Evolutionary conservation across 148 eudicot genomes (phyloP), one percentile per base, ranked within the genome.

Genomic region (Linanthus parryae): DNA sequence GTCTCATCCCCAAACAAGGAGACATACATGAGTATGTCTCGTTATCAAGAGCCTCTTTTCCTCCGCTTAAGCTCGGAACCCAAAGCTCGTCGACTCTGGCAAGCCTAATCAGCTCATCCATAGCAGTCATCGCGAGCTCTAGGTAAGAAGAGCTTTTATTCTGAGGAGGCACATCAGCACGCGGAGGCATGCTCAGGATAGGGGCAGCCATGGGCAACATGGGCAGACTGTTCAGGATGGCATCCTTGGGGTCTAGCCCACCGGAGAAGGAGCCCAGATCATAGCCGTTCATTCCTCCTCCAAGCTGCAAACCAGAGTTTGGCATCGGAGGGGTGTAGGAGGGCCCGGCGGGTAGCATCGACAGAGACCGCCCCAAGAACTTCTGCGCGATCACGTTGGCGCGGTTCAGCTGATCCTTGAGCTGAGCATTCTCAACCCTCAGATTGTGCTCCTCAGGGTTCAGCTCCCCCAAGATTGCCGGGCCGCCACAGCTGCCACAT

Each of bases 51-150:
- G 34, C 19, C 55, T 91, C 89, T 36, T 64, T 73, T 13, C 56
- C 73, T 41, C 82, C 86, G 49, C 68, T 82, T 33, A 62, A 28
- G 59, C 61, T 66, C 40, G 57, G 68, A 12, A 69, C 51, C 95
- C 97, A 91, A 22, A 91, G 65, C 62, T 51, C 52, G 62, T 86
- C 82, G 16, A 43, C 36, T 55, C 78, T 73, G 48, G 77, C 80
- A 66, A 91, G 54, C 64, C 70, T 76, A 13, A 86, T 22, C 56
- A 83, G 41, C 62, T 86, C 95, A 52, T 81, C 86, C 86, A 86
- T 81, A 7, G 88, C 92, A 45, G 65, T 64, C 67, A 73, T 47
- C 34, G 81, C 87, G 42, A 77, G 81, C 45, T 83, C 80, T 52
- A 78, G 49, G 57, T 70, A 79, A 57, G 73, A 34, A 0, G 81